Base-by-base conservation (phyloP, 441 rosid species). In the Rhodomyrtus psidioides region DNA sequence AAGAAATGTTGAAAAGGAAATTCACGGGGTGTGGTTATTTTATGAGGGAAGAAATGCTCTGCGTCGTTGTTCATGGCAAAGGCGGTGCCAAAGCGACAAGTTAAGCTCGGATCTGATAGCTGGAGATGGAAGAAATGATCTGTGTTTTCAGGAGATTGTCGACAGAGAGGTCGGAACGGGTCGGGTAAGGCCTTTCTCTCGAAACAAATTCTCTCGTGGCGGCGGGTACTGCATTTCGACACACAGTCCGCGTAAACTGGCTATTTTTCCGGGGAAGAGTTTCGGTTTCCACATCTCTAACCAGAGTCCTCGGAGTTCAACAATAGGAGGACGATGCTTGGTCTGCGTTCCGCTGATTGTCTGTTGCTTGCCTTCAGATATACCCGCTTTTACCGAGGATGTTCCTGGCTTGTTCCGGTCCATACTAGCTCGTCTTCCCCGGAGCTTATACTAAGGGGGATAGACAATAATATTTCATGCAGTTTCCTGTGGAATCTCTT, bases 401-500 rank as follows among this genome's bases (percentile, higher is more conserved):
- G 24, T 17, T 62, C 75, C 44, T 65, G 7, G 5, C 9, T 65
- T 39, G 21, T 34, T 34, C 26, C 2, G 0, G 8, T 34, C 46
- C 46, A 65, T 19, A 9, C 44, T 34, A 34, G 34, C 1, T 1
- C 6, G 9, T 65, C n/a, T 3, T 34, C 1, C 0, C 79, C 14
- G 17, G 7, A 53, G 55, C 23, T 16, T 17, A 21, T 53, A 6
- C 55, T 53, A 16, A 17, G 55, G 17, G 8, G 55, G 55, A 16
- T 53, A 16, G 21, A 53, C 55, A 90, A 92, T 10, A 53, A 17
- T 53, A 16, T 53, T 53, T 16, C 21, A 0, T 53, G 95, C 57
- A 88, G 93, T 53, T 93, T 93, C 90, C 88, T 93, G 85, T 91
- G 91, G 82, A 91, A 90, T 82, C 90, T 93, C 56, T 85, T 94